A percentile compares a stretch with the other conserved stretches of the same genome.
phyloP scores from a whole-genome alignment of 2,329 filamentous ascomycete species.

The Pseudocercospora macadamiae region DNA sequence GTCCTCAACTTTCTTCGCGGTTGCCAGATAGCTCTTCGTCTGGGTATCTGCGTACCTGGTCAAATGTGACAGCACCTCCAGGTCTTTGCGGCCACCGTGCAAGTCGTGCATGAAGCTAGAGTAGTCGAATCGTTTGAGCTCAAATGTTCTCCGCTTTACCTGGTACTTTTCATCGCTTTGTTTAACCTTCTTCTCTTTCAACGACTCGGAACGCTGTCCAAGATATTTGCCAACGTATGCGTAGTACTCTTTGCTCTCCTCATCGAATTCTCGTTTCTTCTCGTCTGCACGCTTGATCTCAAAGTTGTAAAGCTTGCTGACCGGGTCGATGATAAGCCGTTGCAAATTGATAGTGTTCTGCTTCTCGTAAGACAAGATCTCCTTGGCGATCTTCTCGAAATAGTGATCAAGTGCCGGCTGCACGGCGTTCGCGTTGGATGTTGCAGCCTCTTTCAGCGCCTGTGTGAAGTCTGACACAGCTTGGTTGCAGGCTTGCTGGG shows the following conservation, averaged over 20 bases:
- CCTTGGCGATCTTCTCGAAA: slow-evolving; percentile 92
- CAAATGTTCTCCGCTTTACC: slow-evolving; percentile 88
- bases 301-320: slow-evolving; percentile 86
- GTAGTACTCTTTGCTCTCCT: slow-evolving; percentile 98
- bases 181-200: slow-evolving; percentile 95
- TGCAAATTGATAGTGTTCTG: slow-evolving; percentile 84
- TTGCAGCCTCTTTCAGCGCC: slow-evolving; percentile 81
- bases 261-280: slow-evolving; percentile 97
- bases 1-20: slow-evolving; percentile 83
- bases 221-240: slow-evolving; percentile 92
- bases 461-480: slow-evolving; percentile 81
- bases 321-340: slow-evolving; percentile 90
- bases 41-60: slow-evolving; percentile 94
- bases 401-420: slow-evolving; percentile 96
- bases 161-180: slow-evolving; percentile 98
- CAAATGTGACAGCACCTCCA: slow-evolving; percentile 91
- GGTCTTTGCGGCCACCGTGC: slow-evolving; percentile 97
- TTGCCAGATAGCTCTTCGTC: slow-evolving; percentile 76
- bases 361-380: slow-evolving; percentile 85
- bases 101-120: slow-evolving; percentile 99
- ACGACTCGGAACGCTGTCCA: slow-evolving; percentile 91
- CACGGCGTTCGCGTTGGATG: slow-evolving; percentile 93
- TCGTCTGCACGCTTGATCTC: slow-evolving; percentile 97
- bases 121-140: slow-evolving; percentile 97
- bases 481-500: slow-evolving; percentile 83